phyloP scores from a whole-genome alignment of 2,329 filamentous ascomycete genomes.

The Macroventuria anomochaeta region DNA sequence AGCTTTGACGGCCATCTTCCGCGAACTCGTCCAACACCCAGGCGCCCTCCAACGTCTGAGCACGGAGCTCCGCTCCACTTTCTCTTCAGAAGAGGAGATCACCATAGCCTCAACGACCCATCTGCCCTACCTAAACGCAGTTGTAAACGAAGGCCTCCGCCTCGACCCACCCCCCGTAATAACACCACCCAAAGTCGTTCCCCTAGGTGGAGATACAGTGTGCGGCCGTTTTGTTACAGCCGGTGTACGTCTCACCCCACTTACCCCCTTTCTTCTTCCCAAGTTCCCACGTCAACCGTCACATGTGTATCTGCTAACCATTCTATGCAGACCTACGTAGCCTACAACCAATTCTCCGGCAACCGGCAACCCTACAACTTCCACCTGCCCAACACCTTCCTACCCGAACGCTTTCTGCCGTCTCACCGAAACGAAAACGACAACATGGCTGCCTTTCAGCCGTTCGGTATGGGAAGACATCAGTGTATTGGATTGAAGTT shows the following conservation, averaged over 20 bases:
- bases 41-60: constrained; percentile 34
- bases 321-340: constrained; percentile 32
- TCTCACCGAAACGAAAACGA: constrained; percentile 30
- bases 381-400: constrained; percentile 36
- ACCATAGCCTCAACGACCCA: constrained; percentile 24
- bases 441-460: constrained; percentile 29
- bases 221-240: constrained; percentile 32
- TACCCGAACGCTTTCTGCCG: constrained; percentile 45
- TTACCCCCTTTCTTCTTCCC: background rate
- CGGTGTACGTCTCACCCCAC: constrained; percentile 20
- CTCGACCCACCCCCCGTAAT: constrained; percentile 30
- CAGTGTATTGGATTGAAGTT: constrained; percentile 37
- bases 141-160: constrained; percentile 50
- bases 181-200: constrained; percentile 30
- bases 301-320: background rate
- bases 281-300: no score
- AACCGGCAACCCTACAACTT: constrained; percentile 40
- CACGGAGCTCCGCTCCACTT: constrained; percentile 33
- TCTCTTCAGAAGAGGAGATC: constrained; percentile 34
- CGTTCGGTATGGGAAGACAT: constrained; percentile 37
- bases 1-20: constrained; percentile 46
- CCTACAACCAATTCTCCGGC: constrained; percentile 38
- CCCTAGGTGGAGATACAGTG: constrained; percentile 30
- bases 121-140: constrained; percentile 38
- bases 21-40: constrained; percentile 40